phyloP scores from a whole-genome alignment of 2,329 filamentous ascomycete genomes.

The Ophiostoma sp. region DNA sequence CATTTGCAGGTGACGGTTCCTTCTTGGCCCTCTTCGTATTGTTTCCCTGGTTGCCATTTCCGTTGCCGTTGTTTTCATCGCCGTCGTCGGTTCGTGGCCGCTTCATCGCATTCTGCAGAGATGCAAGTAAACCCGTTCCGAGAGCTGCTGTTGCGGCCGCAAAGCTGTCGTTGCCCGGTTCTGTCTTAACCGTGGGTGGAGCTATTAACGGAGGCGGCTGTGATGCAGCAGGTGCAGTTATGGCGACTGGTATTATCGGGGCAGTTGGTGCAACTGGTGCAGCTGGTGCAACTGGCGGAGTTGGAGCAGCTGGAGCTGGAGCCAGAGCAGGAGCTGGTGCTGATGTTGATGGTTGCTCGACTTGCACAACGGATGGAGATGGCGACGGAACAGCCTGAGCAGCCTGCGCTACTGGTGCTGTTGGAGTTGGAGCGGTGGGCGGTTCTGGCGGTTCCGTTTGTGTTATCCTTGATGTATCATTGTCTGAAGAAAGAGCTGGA shows the following conservation, averaged over 20 bases:
- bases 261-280: not conserved
- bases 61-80: not conserved
- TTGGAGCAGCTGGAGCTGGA: not conserved
- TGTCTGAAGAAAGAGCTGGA: not conserved
- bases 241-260: too few relatives aligned
- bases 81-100: constrained; percentile 25
- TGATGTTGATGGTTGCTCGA: not conserved
- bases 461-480: not conserved
- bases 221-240: not conserved
- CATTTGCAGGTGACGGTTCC: constrained; percentile 24
- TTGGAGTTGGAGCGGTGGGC: not conserved
- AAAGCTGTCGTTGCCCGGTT: constrained; percentile 2
- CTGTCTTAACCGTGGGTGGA: constrained; percentile 11
- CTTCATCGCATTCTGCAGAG: constrained; percentile 31
- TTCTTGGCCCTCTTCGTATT: constrained; percentile 34
- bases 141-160: not conserved
- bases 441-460: not conserved
- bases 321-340: not conserved
- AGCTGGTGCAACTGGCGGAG: not conserved
- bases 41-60: not conserved
- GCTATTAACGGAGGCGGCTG: not conserved
- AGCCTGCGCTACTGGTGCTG: not conserved
- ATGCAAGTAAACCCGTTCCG: constrained; percentile 22
- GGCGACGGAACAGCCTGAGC: too few relatives aligned
- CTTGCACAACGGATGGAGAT: not conserved